Percentiles rank a stretch among this genome's conserved stretches.
These are phyloP conservation scores for Cicer chorassanicum DNA, from an alignment of 306 rosid species.

Conservation along the genomic window DNA sequence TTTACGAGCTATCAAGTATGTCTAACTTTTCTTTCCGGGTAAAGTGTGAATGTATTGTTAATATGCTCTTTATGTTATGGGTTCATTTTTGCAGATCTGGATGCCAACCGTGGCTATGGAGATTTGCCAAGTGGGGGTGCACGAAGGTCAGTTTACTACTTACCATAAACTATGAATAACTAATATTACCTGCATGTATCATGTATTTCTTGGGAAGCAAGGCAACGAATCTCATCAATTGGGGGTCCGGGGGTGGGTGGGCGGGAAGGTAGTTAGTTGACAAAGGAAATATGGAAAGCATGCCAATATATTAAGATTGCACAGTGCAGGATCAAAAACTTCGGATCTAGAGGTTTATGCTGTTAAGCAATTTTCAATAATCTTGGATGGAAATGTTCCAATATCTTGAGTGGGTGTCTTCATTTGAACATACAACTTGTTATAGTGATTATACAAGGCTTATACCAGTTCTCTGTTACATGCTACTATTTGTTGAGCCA, in stretches of 20 bases:
- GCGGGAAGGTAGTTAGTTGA: constrained; percentile 29
- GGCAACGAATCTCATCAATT: not conserved
- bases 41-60: constrained; percentile 11
- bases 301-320: constrained; percentile 16
- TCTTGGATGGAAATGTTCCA: constrained; percentile 8
- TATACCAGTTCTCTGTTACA: constrained; percentile 10
- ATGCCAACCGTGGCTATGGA: constrained; percentile 43
- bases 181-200: not conserved
- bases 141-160: constrained; percentile 48
- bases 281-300: constrained; percentile 14
- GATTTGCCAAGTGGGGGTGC: constrained; percentile 49
- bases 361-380: constrained; percentile 14
- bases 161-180: constrained; percentile 4
- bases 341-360: constrained; percentile 27
- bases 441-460: constrained; percentile 27
- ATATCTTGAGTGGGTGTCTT: constrained; percentile 7
- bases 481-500: constrained; percentile 28
- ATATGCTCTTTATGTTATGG: constrained; percentile 32
- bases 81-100: constrained; percentile 43
- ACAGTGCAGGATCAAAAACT: constrained; percentile 28
- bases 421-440: constrained; percentile 11
- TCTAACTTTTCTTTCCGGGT: not conserved
- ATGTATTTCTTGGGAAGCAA: constrained; percentile 21
- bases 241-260: too few relatives aligned
- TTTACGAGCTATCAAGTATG: constrained; percentile 11